phyloP scores from a whole-genome alignment of 2,329 filamentous ascomycete species.

The Claviceps digitariae region DNA sequence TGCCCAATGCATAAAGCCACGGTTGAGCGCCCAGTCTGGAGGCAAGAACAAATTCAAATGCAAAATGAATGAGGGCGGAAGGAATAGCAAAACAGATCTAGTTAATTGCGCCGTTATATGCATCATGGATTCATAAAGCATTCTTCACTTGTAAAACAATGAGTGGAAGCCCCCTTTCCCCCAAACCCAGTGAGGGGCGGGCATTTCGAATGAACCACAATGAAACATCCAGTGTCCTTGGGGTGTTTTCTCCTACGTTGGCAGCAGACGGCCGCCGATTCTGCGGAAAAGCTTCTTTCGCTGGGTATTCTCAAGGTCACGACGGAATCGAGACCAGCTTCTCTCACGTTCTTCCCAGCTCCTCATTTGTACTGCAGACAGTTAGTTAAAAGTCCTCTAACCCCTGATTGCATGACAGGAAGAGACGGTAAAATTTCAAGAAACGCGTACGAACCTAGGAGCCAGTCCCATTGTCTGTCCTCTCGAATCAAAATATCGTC shows the following conservation, averaged over 20 bases:
- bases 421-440: background rate
- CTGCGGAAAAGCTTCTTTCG: constrained; percentile 27
- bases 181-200: background rate
- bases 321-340: constrained; percentile 30
- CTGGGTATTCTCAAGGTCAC: constrained; percentile 20
- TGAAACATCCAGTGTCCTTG: background rate
- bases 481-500: constrained; percentile 42
- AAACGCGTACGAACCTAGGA: constrained; percentile 33
- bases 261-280: constrained; percentile 21
- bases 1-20: background rate
- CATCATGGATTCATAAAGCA: constrained; percentile 3
- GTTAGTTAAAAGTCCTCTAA: background rate
- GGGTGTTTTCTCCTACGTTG: background rate
- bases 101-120: constrained; percentile 7
- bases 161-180: background rate
- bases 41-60: background rate
- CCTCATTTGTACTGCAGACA: constrained; percentile 33
- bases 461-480: constrained; percentile 47
- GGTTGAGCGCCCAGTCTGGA: background rate
- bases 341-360: constrained; percentile 37
- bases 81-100: background rate
- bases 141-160: background rate
- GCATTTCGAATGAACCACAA: background rate
- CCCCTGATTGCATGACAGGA: background rate
- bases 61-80: background rate